Base-by-base conservation (phyloP, 176 grass and related monocot species). In the Oryza meridionalis region DNA sequence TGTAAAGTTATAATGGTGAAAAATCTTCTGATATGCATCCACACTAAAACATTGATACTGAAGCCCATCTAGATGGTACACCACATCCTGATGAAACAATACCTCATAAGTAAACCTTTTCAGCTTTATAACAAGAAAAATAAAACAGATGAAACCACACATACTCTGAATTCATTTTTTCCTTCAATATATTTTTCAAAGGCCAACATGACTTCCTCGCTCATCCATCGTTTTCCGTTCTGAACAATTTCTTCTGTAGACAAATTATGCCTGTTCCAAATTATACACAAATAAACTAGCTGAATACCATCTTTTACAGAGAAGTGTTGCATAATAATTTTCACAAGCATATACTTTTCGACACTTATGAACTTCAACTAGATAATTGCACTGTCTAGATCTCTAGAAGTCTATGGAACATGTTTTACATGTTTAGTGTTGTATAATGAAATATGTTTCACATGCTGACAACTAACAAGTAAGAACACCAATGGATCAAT, bases 1-100 rank as follows among this genome's bases (percentile, higher is more conserved):
- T 14, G 29, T 72, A 15, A 86, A 86, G 58, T 86, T 86, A 15
- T 72, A 79, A 42, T 86, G 84, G 24, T 79, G 76, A 42, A 79
- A 49, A 22, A 49, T 6, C 14, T 73, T 71, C 0, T 5, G 6
- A 19, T 73, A 65, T 11, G 7, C 72, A 27, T 79, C 55, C 5
- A 79, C 42, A 46, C 22, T 50, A 25, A 86, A 72, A 15, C 68
- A 86, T 1, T 73, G 76, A 1, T 73, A 6, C 4, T 68, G 61
- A 65, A 86, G 42, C 77, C 65, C 76, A 33, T 65, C 68, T 22
- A 86, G 27, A 2, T 2, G 0, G 24, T 50, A 79, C 8, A n/a
- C n/a, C 42, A 72, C 2, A 0, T 21, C 68, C 67, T 85, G 3
- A 31, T 31, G 29, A 78, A 22, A 71, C n/a, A 79, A 35, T 26